Evolutionary conservation across 2,329 filamentous ascomycete species (phyloP), one percentile per base, ranked within the genome.

Genomic region (Alternaria arborescens): DNA sequence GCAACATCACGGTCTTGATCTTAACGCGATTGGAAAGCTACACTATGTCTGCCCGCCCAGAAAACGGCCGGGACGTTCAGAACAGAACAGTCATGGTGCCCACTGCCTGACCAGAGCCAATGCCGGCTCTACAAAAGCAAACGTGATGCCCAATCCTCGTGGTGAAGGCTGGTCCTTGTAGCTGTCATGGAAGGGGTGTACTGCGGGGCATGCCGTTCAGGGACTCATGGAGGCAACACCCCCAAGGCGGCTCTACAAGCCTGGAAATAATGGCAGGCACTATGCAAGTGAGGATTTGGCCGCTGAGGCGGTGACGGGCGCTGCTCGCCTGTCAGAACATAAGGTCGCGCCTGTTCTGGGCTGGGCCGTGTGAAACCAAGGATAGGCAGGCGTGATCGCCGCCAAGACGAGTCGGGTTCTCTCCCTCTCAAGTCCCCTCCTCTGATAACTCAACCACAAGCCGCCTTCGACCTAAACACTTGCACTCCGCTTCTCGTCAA

Each of bases 351-450:
- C 61, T 65, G 67, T 62, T 67, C 66, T 68, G 63, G 67, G 68
- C 69, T 68, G 63, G 67, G 68, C 69, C 66, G 67, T 59, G 69
- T 70, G 70, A 68, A 72, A 70, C 55, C 61, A 67, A 67, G 64
- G 53, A 60, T 34, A 55, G 62, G 66, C 62, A 70, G 63, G 70
- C 69, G 68, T 68, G 68, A 72, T 74, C 70, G 69, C 64, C 69
- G 59, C 67, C 70, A 69, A 69, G 59, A 30, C 57, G 40, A 57
- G 55, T 65, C 61, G 64, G 60, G 58, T 68, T 66, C 66, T 70
- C 66, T 60, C 64, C 60, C 64, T 57, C 64, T 61, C 65, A 66
- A 53, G 48, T 65, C 69, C 69, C 68, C 66, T 61, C 65, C 67
- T 60, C 64, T 66, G 64, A 67, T 71, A 70, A 72, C 65, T 71